A percentile compares a stretch with the other conserved stretches of the same genome.
Evolutionary conservation across 2,329 filamentous ascomycete genomes (phyloP).

Genomic region (Cladosporium cucumerinum): DNA sequence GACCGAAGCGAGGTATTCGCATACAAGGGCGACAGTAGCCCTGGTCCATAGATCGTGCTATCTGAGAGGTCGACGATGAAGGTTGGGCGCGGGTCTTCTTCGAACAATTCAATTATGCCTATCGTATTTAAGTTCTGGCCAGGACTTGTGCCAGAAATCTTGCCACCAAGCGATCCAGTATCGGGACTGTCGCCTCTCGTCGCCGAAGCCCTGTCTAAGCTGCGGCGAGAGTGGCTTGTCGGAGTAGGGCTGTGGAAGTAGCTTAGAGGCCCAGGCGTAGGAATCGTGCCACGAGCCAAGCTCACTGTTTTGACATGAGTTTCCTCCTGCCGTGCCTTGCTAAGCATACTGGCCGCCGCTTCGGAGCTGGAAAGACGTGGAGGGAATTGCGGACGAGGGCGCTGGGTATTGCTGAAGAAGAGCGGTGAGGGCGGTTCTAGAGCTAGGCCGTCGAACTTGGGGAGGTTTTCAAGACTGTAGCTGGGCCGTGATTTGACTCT

Average conservation of each 20-base stretch:
- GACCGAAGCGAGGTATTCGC: constrained; percentile 65
- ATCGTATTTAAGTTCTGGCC: constrained; percentile 59
- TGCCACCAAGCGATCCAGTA: background rate
- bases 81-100: constrained; percentile 72
- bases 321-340: constrained; percentile 50
- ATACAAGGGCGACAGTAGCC: constrained; percentile 61
- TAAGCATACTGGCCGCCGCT: constrained; percentile 57
- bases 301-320: constrained; percentile 51
- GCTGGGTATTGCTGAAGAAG: constrained; percentile 50
- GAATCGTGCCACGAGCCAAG: constrained; percentile 46
- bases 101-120: constrained; percentile 68
- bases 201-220: constrained; percentile 31
- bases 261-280: constrained; percentile 38
- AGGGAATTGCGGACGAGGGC: constrained; percentile 43
- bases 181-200: constrained; percentile 30
- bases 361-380: constrained; percentile 56
- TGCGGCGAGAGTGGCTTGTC: constrained; percentile 43
- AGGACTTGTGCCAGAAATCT: constrained; percentile 35
- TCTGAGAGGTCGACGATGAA: constrained; percentile 70
- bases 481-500: constrained; percentile 21
- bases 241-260: constrained; percentile 4
- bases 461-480: constrained; percentile 26
- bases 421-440: constrained; percentile 47
- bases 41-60: constrained; percentile 51
- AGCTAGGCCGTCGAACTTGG: constrained; percentile 21